phyloP scores from a whole-genome alignment of 2,329 filamentous ascomycete genomes.

The Aspergillus novoparasiticus region DNA sequence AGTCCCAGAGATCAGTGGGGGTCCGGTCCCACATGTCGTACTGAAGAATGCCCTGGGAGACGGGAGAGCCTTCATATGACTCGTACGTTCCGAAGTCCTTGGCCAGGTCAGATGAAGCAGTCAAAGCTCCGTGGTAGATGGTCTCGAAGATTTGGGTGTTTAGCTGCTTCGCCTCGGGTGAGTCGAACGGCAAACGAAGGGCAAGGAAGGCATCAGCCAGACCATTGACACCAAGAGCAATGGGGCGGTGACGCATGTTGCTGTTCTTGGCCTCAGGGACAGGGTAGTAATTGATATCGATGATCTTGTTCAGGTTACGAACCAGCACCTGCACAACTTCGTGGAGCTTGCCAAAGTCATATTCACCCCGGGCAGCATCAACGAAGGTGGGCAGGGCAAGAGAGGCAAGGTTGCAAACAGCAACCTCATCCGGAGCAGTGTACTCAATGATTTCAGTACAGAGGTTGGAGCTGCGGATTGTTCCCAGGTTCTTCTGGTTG shows the following conservation, averaged over 20 bases:
- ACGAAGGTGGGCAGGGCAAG: slow-evolving; percentile 89
- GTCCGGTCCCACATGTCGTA: slow-evolving; percentile 99
- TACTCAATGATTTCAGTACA: slow-evolving; percentile 99
- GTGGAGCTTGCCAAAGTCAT: slow-evolving; percentile 96
- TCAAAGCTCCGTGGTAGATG: slow-evolving; percentile 94
- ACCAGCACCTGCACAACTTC: slow-evolving; percentile 91
- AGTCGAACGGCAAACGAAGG: slow-evolving; percentile 95
- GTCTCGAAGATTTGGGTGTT: slow-evolving; percentile 99
- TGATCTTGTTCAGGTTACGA: slow-evolving; percentile 96
- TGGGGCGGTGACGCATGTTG: slow-evolving; percentile 95
- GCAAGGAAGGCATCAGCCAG: slow-evolving; percentile 97
- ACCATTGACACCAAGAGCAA: slow-evolving; percentile 96
- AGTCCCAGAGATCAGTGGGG: slow-evolving; percentile 95
- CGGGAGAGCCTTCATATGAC: slow-evolving; percentile 89
- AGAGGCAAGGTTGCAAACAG: slow-evolving; percentile 96
- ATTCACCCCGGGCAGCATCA: slow-evolving; percentile 79
- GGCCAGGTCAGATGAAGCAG: slow-evolving; percentile 83
- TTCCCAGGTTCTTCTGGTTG: slow-evolving; percentile 99
- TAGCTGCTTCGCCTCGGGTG: slow-evolving; percentile 85
- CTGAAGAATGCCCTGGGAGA: slow-evolving; percentile 93
- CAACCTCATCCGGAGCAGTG: slow-evolving; percentile 94
- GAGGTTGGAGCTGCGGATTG: slow-evolving; percentile 96
- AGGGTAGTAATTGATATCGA: slow-evolving; percentile 98
- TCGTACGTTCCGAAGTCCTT: slow-evolving; percentile 82
- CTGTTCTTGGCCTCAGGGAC: slow-evolving; percentile 89